These are phyloP conservation scores for Penicillium waksmanii DNA, from an alignment of 495 filamentous ascomycete species.

Conservation along the genomic window DNA sequence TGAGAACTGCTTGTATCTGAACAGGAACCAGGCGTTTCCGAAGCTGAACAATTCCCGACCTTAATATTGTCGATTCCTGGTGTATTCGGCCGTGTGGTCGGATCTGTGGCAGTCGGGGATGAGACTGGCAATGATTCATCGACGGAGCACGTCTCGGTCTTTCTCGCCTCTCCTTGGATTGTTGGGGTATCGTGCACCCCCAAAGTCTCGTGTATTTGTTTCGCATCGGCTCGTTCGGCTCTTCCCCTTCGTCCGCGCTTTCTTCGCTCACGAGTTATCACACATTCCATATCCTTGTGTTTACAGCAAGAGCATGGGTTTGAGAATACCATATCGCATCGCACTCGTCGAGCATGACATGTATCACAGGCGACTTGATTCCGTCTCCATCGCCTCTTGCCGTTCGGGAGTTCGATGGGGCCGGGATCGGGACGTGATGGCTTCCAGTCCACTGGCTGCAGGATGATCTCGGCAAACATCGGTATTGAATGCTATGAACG, in stretches of 20 bases:
- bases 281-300: conserved; percentile 45
- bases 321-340: conserved; percentile 46
- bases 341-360: conserved; percentile 49
- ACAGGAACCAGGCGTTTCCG: not conserved
- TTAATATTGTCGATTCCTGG: conserved; percentile 32
- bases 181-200: not conserved
- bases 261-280: conserved; percentile 48
- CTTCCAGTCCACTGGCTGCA: conserved; percentile 37
- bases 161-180: conserved; percentile 9
- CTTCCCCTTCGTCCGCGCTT: conserved; percentile 51
- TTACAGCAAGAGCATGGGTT: conserved; percentile 49
- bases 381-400: conserved; percentile 50
- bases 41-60: conserved; percentile 12
- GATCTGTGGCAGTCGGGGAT: conserved; percentile 7
- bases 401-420: conserved; percentile 34
- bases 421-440: conserved; percentile 35
- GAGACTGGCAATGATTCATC: conserved; percentile 17
- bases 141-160: conserved; percentile 7
- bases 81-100: conserved; percentile 24
- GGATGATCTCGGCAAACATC: conserved; percentile 9
- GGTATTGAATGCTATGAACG: not conserved
- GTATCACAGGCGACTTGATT: conserved; percentile 52
- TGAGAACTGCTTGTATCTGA: conserved; percentile 29
- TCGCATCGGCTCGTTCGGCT: conserved; percentile 23
- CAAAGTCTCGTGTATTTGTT: conserved; percentile 1